These are phyloP conservation scores for Saccharum spontaneum DNA, from an alignment of 176 grass and related monocot genomes.

Conservation along the genomic window DNA sequence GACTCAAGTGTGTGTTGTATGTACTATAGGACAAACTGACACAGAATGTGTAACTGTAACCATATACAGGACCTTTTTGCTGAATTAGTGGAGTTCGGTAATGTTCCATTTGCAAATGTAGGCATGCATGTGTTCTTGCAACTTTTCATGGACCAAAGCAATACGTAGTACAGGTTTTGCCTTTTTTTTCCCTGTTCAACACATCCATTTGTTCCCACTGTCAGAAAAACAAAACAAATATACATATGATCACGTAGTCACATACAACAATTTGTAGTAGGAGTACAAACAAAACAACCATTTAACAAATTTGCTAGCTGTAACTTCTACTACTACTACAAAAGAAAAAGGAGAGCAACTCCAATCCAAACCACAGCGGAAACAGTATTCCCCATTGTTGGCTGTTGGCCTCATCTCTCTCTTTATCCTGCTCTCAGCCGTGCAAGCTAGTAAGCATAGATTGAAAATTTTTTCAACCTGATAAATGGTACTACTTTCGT, in stretches of 20 bases:
- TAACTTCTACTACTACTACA: neutral
- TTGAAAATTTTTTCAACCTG: no score
- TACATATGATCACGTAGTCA: no score
- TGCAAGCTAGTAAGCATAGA: no score
- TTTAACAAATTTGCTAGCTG: neutral
- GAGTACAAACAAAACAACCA: neutral
- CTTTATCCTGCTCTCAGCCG: neutral
- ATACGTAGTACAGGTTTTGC: no score
- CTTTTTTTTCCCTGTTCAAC: neutral
- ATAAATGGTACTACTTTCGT: no score
- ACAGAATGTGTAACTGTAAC: neutral
- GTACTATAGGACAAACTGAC: no score
- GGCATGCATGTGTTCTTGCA: neutral
- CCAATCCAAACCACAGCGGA: neutral
- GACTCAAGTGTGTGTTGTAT: neutral
- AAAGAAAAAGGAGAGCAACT: neutral
- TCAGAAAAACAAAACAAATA: neutral
- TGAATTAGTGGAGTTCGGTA: neutral
- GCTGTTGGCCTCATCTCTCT: neutral
- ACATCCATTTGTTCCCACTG: neutral
- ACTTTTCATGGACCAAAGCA: no score
- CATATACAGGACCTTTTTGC: neutral
- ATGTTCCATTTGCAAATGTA: neutral
- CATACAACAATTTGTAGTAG: neutral
- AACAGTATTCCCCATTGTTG: constrained; percentile 12